These are phyloP conservation scores for Beauveria medogensis DNA, from an alignment of 2,329 filamentous ascomycete species.

Conservation along the genomic window DNA sequence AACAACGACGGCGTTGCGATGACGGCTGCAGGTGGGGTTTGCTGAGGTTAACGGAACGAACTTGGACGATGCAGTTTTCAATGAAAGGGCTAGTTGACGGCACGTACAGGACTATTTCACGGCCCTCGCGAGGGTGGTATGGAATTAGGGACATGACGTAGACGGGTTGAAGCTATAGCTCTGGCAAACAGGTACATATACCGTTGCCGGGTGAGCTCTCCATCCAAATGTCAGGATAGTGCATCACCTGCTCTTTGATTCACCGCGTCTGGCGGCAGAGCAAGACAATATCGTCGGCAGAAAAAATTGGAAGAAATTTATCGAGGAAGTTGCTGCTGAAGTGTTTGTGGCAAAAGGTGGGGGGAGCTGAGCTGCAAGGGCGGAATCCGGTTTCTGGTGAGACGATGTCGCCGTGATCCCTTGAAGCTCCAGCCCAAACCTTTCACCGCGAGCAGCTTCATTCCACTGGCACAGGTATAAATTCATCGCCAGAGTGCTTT, in stretches of 20 bases:
- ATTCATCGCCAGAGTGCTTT: too few relatives aligned
- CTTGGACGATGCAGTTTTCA: not conserved
- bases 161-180: not conserved
- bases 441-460: not conserved
- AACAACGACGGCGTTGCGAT: slow-evolving; percentile 86
- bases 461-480: too few relatives aligned
- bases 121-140: slow-evolving; percentile 63
- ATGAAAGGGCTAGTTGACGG: not conserved
- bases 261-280: not conserved
- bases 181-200: not conserved
- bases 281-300: not conserved
- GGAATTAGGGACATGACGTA: slow-evolving; percentile 61
- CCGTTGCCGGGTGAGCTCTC: not conserved
- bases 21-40: slow-evolving; percentile 52
- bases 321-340: not conserved
- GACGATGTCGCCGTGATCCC: not conserved
- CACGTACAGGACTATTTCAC: slow-evolving; percentile 74
- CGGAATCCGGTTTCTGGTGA: not conserved
- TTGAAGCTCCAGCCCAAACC: not conserved
- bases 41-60: not conserved
- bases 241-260: not conserved
- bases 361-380: slow-evolving; percentile 4
- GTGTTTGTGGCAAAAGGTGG: slow-evolving; percentile 8
- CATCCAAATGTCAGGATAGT: not conserved
- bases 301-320: not conserved